These are phyloP conservation scores for Escovopsis sp. DNA, from an alignment of 2,329 filamentous ascomycete genomes.

Conservation along the genomic window DNA sequence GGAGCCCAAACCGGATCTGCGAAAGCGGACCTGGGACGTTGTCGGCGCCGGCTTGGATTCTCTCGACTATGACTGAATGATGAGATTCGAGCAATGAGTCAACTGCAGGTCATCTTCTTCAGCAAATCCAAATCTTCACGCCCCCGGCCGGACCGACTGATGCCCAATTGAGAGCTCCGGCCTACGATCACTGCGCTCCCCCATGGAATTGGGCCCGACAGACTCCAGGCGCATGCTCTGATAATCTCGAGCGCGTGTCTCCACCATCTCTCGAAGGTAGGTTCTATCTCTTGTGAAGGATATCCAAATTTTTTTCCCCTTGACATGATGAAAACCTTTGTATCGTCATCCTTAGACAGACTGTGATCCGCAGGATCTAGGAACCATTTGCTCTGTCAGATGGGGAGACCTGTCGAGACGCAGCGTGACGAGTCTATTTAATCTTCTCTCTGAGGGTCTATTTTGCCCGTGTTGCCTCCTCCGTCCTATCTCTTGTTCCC, in stretches of 20 bases:
- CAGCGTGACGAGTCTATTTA: constrained; percentile 33
- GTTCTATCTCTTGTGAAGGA: too few species aligned
- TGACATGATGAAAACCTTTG: constrained; percentile 65
- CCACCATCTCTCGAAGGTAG: not conserved
- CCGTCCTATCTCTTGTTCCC: not conserved
- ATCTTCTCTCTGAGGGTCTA: constrained; percentile 39
- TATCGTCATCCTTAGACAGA: constrained; percentile 99
- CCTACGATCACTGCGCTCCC: too few species aligned
- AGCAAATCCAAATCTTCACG: too few species aligned
- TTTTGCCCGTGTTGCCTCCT: too few species aligned
- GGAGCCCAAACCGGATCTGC: constrained; percentile 43
- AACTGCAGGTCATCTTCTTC: too few species aligned
- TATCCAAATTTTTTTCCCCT: not conserved
- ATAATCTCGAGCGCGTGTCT: too few species aligned
- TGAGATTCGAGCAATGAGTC: not conserved
- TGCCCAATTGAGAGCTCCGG: too few species aligned
- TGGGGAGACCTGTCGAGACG: constrained; percentile 18
- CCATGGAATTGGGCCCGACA: too few species aligned
- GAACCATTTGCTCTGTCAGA: constrained; percentile 16
- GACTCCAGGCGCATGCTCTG: too few species aligned
- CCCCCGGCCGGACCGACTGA: too few species aligned
- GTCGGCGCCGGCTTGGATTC: constrained; percentile 46
- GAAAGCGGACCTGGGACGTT: constrained; percentile 53
- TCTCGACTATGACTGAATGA: constrained; percentile 42
- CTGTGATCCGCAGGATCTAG: constrained; percentile 16